Percentiles rank a stretch among this genome's conserved stretches.
These are phyloP conservation scores for Parachaetomium inaequale DNA, from an alignment of 495 filamentous ascomycete species.

Conservation along the genomic window DNA sequence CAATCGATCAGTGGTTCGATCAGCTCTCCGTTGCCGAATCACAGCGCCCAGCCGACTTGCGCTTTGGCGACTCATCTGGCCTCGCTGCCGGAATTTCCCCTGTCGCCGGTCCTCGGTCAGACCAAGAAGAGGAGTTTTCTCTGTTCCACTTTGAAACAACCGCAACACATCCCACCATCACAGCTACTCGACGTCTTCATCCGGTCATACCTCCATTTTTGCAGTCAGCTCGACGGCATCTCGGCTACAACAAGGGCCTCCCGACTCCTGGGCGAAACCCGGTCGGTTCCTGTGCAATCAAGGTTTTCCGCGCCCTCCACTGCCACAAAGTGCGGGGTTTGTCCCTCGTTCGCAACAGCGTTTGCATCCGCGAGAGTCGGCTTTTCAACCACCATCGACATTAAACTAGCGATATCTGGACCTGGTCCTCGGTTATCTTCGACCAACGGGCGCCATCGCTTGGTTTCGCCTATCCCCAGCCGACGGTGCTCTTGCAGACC, in stretches of 20 bases:
- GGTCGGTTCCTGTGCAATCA: not conserved
- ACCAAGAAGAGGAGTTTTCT: slow-evolving; percentile 6
- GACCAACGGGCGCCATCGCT: not conserved
- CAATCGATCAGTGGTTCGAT: slow-evolving; percentile 35
- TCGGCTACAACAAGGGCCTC: too few relatives aligned
- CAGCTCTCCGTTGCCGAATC: slow-evolving; percentile 24
- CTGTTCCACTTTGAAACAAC: not conserved
- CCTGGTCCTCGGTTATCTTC: not conserved
- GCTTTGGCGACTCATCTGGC: slow-evolving; percentile 16
- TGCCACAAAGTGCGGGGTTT: not conserved
- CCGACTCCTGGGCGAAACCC: not conserved
- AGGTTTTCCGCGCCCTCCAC: not conserved
- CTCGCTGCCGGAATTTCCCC: slow-evolving; percentile 17
- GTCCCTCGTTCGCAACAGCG: not conserved
- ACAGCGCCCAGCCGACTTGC: slow-evolving; percentile 15
- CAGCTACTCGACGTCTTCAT: not conserved
- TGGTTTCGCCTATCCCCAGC: not conserved
- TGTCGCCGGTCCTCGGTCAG: slow-evolving; percentile 4
- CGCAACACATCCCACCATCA: not conserved
- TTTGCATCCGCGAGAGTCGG: too few relatives aligned
- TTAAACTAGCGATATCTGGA: not conserved
- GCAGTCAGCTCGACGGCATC: not conserved
- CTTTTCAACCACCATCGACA: not conserved
- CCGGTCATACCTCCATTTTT: not conserved
- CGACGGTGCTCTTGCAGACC: not conserved